Evolutionary conservation across 2,329 filamentous ascomycete genomes (phyloP), one percentile per base, ranked within the genome.

Genomic region (Talaromyces sp.): DNA sequence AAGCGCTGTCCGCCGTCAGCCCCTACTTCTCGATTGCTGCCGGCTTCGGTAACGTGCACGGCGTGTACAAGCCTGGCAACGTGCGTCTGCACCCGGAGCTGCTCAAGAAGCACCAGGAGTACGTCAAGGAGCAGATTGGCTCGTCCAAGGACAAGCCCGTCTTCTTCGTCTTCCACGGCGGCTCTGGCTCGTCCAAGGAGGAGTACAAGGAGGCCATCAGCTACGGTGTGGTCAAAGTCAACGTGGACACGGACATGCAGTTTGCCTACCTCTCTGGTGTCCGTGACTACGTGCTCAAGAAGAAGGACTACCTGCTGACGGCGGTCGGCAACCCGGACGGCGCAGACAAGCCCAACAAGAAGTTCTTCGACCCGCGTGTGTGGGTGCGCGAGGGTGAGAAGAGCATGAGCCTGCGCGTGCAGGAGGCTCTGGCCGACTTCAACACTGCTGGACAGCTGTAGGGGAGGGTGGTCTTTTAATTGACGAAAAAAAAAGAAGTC

Each of bases 121-220:
- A 89, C 79, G 91, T 97, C 78, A 86, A 91, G 80, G 86, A 93
- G 79, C 86, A 96, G 83, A 86, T 88, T 66, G 78, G 80, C 68
- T 80, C 85, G 71, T 81, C 84, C 70, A 85, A 90, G 67, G 84
- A 90, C 75, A 97, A 97, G 89, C 95, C 95, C 69, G 90, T 98
- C 75, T 98, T 93, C 87, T 91, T 99, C 73, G 95, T 99, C 78
- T 99, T 99, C 89, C 95, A 99, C 85, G 95, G 95, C 73, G 95
- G 95, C 71, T 96, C 91, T 66, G 95, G 95, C 69, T 96, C 90
- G 67, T 84, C 85, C 76, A 96, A 96, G 84, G 80, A 91, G 70
- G 95, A 99, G 82, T 99, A 90, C 85, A 84, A 82, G 65, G 86
- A 91, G 70, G 93, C 93, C 74, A 97, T 97, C 79, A 81, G 82